phyloP scores from a whole-genome alignment of 768 basidiomycete genomes.

The Neoboletus brunneissimus region DNA sequence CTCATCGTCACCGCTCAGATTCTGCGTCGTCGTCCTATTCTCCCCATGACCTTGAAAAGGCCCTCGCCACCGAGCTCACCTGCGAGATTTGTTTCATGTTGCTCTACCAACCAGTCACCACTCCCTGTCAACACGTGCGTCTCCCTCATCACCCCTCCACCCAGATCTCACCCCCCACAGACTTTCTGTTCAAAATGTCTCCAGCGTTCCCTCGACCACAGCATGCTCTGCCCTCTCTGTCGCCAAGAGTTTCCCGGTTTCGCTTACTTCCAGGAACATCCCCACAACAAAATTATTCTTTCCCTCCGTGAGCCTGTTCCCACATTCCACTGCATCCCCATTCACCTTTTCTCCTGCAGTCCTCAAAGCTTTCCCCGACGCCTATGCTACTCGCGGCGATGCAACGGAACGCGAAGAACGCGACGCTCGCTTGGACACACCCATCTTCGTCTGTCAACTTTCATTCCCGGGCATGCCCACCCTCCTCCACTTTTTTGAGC shows the following conservation, averaged over 20 bases:
- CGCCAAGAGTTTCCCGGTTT: conserved; percentile 73
- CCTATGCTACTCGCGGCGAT: conserved; percentile 61
- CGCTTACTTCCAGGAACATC: conserved; percentile 77
- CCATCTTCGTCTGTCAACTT: conserved; percentile 88
- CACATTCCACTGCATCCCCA: conserved; percentile 6
- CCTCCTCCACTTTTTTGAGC: conserved; percentile 90
- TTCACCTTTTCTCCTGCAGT: conserved; percentile 40
- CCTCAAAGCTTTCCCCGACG: conserved; percentile 62
- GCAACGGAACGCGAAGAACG: conserved; percentile 74
- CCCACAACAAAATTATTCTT: conserved; percentile 68
- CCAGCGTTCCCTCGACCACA: conserved; percentile 88
- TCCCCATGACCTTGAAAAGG: conserved; percentile 52
- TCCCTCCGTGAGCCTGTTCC: conserved; percentile 54
- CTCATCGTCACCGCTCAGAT: conserved; percentile 26
- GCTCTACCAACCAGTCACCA: conserved; percentile 83
- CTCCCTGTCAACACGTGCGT: conserved; percentile 92
- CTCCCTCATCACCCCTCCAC: conserved; percentile 3
- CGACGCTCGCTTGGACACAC: conserved; percentile 77
- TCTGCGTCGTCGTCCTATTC: conserved; percentile 28
- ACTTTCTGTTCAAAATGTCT: conserved; percentile 91
- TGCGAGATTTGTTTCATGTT: conserved; percentile 92
- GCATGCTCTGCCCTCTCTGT: conserved; percentile 79
- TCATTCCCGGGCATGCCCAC: conserved; percentile 91
- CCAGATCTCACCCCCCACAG: conserved; percentile 38
- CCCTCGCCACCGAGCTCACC: conserved; percentile 63